These are phyloP conservation scores for Grosmannia clavigera DNA, from an alignment of 2,329 filamentous ascomycete genomes.

Conservation along the genomic window DNA sequence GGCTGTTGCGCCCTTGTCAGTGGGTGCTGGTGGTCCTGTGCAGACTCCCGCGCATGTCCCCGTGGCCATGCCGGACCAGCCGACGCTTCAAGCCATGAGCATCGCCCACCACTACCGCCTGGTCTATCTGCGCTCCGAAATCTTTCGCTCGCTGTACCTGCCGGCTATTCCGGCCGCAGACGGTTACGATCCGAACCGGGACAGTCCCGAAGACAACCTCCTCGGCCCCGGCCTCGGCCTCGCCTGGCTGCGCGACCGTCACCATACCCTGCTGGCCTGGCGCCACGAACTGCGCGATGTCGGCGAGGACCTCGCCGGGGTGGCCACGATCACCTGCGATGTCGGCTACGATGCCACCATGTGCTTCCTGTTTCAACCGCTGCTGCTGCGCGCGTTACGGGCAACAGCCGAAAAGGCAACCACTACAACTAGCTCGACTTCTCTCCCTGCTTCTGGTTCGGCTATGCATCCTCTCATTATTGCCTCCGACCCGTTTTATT, in stretches of 20 bases:
- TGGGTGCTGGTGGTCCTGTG: neutral
- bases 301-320: slow-evolving; percentile 9
- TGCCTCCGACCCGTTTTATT: slow-evolving; percentile 18
- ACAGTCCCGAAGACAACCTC: neutral
- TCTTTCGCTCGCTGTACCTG: slow-evolving; percentile 16
- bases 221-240: neutral
- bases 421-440: neutral
- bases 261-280: slow-evolving; percentile 9
- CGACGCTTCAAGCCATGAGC: slow-evolving; percentile 15
- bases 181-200: neutral
- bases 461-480: slow-evolving; percentile 5
- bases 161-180: slow-evolving; percentile 4
- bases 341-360: slow-evolving; percentile 20
- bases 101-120: slow-evolving; percentile 22
- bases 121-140: slow-evolving; percentile 22
- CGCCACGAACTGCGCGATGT: slow-evolving; percentile 8
- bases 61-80: slow-evolving; percentile 5
- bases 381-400: slow-evolving; percentile 11
- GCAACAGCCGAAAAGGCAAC: neutral
- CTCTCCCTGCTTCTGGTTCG: neutral
- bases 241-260: slow-evolving; percentile 8
- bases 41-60: neutral
- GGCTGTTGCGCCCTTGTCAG: neutral
- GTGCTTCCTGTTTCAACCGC: slow-evolving; percentile 20
- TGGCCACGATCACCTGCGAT: slow-evolving; percentile 20